Percentiles rank a stretch among this genome's conserved stretches.
These are phyloP conservation scores for Rhodotorula glutinis DNA, from an alignment of 1,284 basidiomycete genomes.

Conservation along the genomic window DNA sequence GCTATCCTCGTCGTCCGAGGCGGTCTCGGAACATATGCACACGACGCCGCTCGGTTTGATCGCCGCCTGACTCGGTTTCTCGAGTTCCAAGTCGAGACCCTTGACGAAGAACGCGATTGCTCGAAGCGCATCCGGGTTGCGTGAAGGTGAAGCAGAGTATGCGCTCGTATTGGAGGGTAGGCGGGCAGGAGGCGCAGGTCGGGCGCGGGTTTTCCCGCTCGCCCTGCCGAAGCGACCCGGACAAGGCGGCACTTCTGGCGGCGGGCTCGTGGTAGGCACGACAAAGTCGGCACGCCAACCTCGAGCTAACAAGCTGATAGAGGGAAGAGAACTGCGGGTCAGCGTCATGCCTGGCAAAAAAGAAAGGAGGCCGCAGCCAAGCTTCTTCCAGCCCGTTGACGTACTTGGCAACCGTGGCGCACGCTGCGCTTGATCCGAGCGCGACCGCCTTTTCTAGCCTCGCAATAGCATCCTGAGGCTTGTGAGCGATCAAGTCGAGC, in stretches of 20 bases:
- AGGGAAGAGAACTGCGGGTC: background rate
- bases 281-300: background rate
- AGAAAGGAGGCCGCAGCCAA: no score
- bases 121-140: slow-evolving; percentile 3
- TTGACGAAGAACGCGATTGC: slow-evolving; percentile 22
- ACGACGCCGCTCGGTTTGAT: background rate
- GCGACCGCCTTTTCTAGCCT: slow-evolving; percentile 31
- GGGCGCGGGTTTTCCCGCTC: no score
- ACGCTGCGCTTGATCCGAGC: slow-evolving; percentile 30
- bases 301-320: no score
- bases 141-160: no score
- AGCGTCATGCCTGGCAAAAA: no score
- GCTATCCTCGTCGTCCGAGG: background rate
- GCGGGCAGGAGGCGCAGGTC: no score
- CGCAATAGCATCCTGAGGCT: slow-evolving; percentile 16
- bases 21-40: background rate
- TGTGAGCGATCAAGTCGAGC: slow-evolving; percentile 39
- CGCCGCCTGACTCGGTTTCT: background rate
- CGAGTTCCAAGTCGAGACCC: background rate
- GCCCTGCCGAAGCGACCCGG: no score
- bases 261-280: no score
- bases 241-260: no score
- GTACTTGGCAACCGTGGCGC: slow-evolving; percentile 39
- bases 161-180: no score
- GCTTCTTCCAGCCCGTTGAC: background rate